Evolutionary conservation across 352 stramenopile species (phyloP).

Genomic region (Albugo laibachii): DNA sequence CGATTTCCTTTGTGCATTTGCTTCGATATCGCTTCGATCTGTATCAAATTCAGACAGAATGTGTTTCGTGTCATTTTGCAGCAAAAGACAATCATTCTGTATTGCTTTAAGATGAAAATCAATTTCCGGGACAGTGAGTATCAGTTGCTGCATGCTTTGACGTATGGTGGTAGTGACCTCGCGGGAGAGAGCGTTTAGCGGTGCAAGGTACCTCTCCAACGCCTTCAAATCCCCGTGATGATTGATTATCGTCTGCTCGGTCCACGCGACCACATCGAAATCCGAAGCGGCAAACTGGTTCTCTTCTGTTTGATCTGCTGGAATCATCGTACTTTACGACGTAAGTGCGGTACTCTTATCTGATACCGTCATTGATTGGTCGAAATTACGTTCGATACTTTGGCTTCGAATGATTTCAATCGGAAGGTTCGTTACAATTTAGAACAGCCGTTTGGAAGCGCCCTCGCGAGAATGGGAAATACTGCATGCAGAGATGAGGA

Average conservation of each 20-base stretch:
- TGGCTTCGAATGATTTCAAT: too few relatives aligned
- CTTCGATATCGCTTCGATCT: constrained; percentile 3
- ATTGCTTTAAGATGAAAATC: constrained; percentile 31
- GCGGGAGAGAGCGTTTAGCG: constrained; percentile 39
- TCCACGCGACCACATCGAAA: constrained; percentile 55
- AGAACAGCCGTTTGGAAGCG: too few relatives aligned
- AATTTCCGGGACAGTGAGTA: constrained; percentile 20
- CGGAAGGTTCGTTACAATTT: too few relatives aligned
- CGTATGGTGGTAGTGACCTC: constrained; percentile 32
- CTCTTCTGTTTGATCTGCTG: constrained; percentile 9
- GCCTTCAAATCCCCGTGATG: constrained; percentile 10
- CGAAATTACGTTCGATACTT: too few relatives aligned
- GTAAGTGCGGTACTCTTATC: too few relatives aligned
- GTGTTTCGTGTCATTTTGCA: constrained; percentile 1
- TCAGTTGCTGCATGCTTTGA: constrained; percentile 34
- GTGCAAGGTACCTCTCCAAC: constrained; percentile 23
- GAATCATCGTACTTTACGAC: too few relatives aligned
- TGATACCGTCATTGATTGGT: too few relatives aligned
- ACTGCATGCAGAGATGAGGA: too few relatives aligned
- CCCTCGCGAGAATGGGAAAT: too few relatives aligned
- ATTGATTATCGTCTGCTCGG: constrained; percentile 35
- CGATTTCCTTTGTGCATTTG: constrained; percentile 7
- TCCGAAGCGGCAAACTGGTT: constrained; percentile 18
- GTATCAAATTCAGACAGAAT: not conserved
- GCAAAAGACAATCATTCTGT: constrained; percentile 12